These are phyloP conservation scores for Quercus phellos DNA, from an alignment of 331 rosid genomes.

Conservation along the genomic window DNA sequence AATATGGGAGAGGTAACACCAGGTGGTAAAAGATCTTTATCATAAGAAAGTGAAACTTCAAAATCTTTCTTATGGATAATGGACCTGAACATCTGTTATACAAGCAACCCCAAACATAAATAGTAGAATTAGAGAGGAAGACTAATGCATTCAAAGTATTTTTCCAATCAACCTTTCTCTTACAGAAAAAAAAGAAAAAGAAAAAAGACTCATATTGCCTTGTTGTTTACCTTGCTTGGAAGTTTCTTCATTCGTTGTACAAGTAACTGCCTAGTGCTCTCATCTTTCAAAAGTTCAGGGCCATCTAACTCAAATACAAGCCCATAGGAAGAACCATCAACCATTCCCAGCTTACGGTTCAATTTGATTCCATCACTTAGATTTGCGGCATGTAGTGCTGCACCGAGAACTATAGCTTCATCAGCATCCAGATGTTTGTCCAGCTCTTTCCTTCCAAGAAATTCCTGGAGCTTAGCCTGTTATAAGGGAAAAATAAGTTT, in stretches of 20 bases:
- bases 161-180: slow-evolving; percentile 11
- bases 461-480: slow-evolving; percentile 94
- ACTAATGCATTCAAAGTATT: slow-evolving; percentile 8
- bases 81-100: slow-evolving; percentile 74
- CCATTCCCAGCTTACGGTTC: slow-evolving; percentile 96
- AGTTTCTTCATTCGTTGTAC: slow-evolving; percentile 85
- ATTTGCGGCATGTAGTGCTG: slow-evolving; percentile 89
- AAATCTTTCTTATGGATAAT: slow-evolving; percentile 75
- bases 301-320: slow-evolving; percentile 71
- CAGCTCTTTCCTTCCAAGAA: slow-evolving; percentile 83
- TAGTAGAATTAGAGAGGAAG: slow-evolving; percentile 17
- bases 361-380: slow-evolving; percentile 96
- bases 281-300: slow-evolving; percentile 66
- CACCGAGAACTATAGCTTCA: slow-evolving; percentile 93
- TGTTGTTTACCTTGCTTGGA: slow-evolving; percentile 71
- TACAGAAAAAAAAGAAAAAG: not conserved
- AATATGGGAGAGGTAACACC: slow-evolving; percentile 62
- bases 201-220: slow-evolving; percentile 1
- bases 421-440: slow-evolving; percentile 98
- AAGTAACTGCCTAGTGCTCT: slow-evolving; percentile 74
- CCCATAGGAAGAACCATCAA: slow-evolving; percentile 91
- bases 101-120: slow-evolving; percentile 16
- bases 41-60: slow-evolving; percentile 83
- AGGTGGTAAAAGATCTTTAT: slow-evolving; percentile 69
- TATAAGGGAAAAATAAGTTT: not conserved